A percentile compares a stretch with the other conserved stretches of the same genome.
phyloP scores from a whole-genome alignment of 805 yeast species.

The Starmerella bacillaris region DNA sequence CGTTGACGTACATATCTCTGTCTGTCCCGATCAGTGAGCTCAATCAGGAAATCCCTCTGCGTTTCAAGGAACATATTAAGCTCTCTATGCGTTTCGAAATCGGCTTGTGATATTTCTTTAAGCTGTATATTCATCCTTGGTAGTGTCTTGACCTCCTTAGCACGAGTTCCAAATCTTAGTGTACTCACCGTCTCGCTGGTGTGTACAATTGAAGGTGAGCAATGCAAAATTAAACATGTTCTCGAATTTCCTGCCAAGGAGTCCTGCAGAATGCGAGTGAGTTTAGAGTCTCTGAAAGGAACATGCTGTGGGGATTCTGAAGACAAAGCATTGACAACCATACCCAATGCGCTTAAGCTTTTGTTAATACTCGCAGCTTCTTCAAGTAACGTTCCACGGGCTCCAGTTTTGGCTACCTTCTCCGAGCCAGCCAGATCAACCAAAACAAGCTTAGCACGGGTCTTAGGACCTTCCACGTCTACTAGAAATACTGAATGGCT shows the following conservation, averaged over 20 bases:
- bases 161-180: slow-evolving; percentile 55
- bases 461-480: slow-evolving; percentile 38
- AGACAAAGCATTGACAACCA: slow-evolving; percentile 52
- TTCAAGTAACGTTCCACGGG: slow-evolving; percentile 52
- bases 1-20: no score
- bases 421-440: slow-evolving; percentile 85
- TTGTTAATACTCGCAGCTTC: slow-evolving; percentile 74
- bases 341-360: slow-evolving; percentile 60
- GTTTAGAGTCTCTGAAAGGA: slow-evolving; percentile 62
- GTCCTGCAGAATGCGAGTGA: slow-evolving; percentile 61
- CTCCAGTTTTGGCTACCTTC: slow-evolving; percentile 60
- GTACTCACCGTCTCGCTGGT: slow-evolving; percentile 52
- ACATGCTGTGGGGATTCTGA: slow-evolving; percentile 31
- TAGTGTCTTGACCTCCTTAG: slow-evolving; percentile 46
- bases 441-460: slow-evolving; percentile 45
- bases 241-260: slow-evolving; percentile 70
- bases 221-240: slow-evolving; percentile 53
- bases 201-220: slow-evolving; percentile 44
- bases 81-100: no score
- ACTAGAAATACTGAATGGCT: slow-evolving; percentile 68
- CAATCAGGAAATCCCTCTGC: no score
- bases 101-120: no score
- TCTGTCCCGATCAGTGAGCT: no score
- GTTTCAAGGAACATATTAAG: no score
- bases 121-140: slow-evolving; percentile 35